Evolutionary conservation across 2,329 filamentous ascomycete species (phyloP).

Genomic region (Sporothrix pseudoabietina): DNA sequence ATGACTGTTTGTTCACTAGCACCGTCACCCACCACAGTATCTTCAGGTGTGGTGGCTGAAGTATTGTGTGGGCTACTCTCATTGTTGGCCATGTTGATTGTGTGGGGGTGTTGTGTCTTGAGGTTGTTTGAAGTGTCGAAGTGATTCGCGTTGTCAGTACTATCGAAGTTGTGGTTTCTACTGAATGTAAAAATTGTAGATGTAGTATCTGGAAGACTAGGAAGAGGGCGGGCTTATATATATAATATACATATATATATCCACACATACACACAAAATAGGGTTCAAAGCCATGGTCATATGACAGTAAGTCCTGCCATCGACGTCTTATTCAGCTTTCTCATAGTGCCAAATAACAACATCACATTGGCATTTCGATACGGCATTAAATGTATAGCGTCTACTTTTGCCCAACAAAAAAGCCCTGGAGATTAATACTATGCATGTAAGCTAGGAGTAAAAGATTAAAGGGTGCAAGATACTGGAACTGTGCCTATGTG

Average conservation of each 20-base stretch:
- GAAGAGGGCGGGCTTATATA: neutral
- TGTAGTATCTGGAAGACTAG: neutral
- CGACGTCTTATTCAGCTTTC: too few relatives aligned
- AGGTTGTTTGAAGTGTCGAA: neutral
- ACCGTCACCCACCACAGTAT: neutral
- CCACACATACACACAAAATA: neutral
- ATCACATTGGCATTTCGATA: too few relatives aligned
- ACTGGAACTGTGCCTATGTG: too few relatives aligned
- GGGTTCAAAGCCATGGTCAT: neutral
- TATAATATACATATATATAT: neutral
- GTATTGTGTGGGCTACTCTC: neutral
- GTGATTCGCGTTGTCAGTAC: neutral
- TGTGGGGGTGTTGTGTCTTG: neutral
- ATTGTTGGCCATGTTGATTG: neutral
- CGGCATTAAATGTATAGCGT: too few relatives aligned
- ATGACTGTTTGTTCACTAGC: neutral
- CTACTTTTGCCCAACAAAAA: too few relatives aligned
- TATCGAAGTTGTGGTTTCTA: neutral
- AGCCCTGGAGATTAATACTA: too few relatives aligned
- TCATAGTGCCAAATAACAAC: too few relatives aligned
- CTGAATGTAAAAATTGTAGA: too few relatives aligned
- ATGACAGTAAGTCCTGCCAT: neutral
- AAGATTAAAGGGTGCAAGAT: too few relatives aligned
- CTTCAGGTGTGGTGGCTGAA: neutral
- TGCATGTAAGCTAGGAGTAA: too few relatives aligned